These are phyloP conservation scores for Entomophthora muscae DNA, from an alignment of 371 early-diverging fungal genomes.

Conservation along the genomic window DNA sequence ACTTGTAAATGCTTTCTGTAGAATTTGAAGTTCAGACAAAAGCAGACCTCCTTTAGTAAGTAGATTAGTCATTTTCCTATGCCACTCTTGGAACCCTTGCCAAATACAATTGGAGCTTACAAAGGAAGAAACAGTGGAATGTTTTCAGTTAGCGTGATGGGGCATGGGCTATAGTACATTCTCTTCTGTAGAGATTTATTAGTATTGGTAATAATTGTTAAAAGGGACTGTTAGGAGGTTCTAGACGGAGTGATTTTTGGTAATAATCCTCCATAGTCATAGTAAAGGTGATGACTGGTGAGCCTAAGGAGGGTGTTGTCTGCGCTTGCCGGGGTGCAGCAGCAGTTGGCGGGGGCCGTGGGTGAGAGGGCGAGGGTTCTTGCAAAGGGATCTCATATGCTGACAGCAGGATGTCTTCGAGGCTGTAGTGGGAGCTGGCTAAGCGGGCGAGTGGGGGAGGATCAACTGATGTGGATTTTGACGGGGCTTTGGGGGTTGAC, in stretches of 20 bases:
- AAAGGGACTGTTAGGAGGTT: background rate
- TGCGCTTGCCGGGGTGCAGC: background rate
- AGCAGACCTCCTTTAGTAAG: too few relatives aligned
- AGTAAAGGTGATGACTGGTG: background rate
- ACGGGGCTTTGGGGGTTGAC: background rate
- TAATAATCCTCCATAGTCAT: conserved; percentile 1
- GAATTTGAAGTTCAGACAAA: too few relatives aligned
- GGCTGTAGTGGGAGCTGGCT: background rate
- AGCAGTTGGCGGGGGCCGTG: background rate
- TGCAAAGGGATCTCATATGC: background rate
- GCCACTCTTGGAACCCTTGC: too few relatives aligned
- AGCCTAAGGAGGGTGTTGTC: background rate
- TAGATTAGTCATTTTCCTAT: too few relatives aligned
- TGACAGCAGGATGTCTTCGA: background rate
- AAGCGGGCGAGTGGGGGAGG: background rate
- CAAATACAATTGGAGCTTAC: too few relatives aligned
- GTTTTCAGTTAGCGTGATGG: too few relatives aligned
- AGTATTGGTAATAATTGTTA: background rate
- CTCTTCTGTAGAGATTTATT: background rate
- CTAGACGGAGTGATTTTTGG: background rate
- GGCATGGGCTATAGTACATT: background rate
- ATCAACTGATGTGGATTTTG: background rate
- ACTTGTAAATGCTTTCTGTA: too few relatives aligned
- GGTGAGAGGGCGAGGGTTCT: background rate
- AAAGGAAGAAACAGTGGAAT: too few relatives aligned